Base-by-base conservation (phyloP, 2,329 filamentous ascomycete genomes). In the Fusarium foetens region DNA sequence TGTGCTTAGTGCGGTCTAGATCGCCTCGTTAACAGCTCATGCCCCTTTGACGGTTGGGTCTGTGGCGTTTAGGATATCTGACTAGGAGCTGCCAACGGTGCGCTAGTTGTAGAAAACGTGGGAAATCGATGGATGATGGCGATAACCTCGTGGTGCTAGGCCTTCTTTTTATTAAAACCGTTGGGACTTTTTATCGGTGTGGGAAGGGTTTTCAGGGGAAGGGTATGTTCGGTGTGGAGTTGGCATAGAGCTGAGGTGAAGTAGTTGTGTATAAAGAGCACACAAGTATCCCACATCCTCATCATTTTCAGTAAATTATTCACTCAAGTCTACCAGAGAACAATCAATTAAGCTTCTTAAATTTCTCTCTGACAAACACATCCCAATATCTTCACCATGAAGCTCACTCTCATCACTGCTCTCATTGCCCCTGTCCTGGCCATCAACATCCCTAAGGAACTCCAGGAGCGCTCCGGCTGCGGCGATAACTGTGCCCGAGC, bases 401-500 rank as follows among this genome's bases (percentile, higher is more conserved):
- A 74, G 69, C 73, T 74, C 62, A 61, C 69, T 19, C 43, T 73
- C n/a, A 45, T 74, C 46, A 42, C 73, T 12, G 68, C 73, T 27
- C 57, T 70, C 25, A 27, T 74, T 5, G 57, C 63, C 21, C 67
- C 69, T 12, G 31, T 60, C 27, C 31, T 73, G 48, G 72, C 72
- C 8, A 31, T 63, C 53, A 67, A 67, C 19, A 58, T 71, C 21
- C 72, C 72, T 9, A 61, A 45, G 17, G 69, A 74, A 36, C 69
- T 75, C 11, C 49, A 73, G 8, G 63, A 53, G 7, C 72, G 72
- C 8, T 36, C 31, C 13, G 72, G 72, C 5, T 73, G 66, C 13
- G 69, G 58, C 11, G 72, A 73, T 21, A 75, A 75, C 51, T 75
- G 72, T 25, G 72, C 70, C 23, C 58, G 72, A 33, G 72, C 72